A percentile compares a stretch with the other conserved stretches of the same genome.
These are phyloP conservation scores for Boletus rex-veris DNA, from an alignment of 768 basidiomycete species.

Conservation along the genomic window DNA sequence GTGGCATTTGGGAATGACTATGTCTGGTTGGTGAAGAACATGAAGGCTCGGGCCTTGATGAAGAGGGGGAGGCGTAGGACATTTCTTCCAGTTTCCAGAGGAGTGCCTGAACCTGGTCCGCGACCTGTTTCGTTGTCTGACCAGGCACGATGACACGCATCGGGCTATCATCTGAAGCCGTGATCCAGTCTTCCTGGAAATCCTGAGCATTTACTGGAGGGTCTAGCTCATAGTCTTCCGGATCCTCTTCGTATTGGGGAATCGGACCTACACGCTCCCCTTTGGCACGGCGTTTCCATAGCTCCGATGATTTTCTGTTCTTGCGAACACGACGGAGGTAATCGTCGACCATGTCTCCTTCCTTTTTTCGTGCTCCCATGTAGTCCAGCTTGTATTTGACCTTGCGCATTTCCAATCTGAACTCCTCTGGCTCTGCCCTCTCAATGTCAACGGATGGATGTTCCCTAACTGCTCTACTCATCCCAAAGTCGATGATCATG, in stretches of 20 bases:
- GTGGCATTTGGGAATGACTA: not conserved
- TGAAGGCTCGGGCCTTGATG: not conserved
- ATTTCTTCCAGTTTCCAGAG: slow-evolving; percentile 20
- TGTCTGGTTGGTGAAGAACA: slow-evolving; percentile 1
- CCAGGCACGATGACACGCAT: slow-evolving; percentile 38
- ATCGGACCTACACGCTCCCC: slow-evolving; percentile 31
- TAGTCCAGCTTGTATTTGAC: slow-evolving; percentile 55
- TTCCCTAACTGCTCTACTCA: slow-evolving; percentile 32
- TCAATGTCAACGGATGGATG: slow-evolving; percentile 34
- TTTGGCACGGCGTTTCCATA: slow-evolving; percentile 26
- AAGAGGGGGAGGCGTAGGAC: not conserved
- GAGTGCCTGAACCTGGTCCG: slow-evolving; percentile 18
- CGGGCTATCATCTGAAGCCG: slow-evolving; percentile 32
- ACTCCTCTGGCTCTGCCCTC: slow-evolving; percentile 38
- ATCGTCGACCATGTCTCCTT: slow-evolving; percentile 32
- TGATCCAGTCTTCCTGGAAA: slow-evolving; percentile 36
- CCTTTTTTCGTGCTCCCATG: slow-evolving; percentile 34
- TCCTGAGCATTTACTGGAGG: slow-evolving; percentile 34
- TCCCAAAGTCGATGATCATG: slow-evolving; percentile 54
- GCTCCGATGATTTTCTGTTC: slow-evolving; percentile 27
- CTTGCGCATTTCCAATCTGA: slow-evolving; percentile 51
- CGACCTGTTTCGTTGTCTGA: slow-evolving; percentile 26
- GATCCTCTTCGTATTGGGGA: slow-evolving; percentile 28
- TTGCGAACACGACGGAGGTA: slow-evolving; percentile 27
- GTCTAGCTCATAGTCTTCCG: slow-evolving; percentile 31